phyloP scores from a whole-genome alignment of 495 filamentous ascomycete genomes.

The Podospora pseudopauciseta region DNA sequence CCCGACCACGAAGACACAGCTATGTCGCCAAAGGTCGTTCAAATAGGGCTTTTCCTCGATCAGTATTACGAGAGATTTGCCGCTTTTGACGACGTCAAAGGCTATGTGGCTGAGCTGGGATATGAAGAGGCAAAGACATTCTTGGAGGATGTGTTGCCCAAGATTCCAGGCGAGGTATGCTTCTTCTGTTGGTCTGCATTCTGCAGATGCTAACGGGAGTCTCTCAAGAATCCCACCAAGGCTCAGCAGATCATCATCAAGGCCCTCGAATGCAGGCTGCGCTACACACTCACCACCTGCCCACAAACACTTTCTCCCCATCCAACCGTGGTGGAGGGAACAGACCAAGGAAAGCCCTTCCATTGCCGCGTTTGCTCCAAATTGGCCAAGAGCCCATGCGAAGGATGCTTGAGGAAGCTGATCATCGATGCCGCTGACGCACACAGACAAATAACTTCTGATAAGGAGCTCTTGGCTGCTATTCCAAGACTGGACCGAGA shows the following conservation, averaged over 20 bases:
- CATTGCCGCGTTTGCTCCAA: slow-evolving; percentile 32
- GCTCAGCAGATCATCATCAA: slow-evolving; percentile 21
- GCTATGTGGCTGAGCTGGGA: slow-evolving; percentile 30
- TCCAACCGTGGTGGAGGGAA: slow-evolving; percentile 22
- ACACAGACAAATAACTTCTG: slow-evolving; percentile 29
- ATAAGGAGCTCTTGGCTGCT: slow-evolving; percentile 23
- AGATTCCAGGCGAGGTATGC: slow-evolving; percentile 27
- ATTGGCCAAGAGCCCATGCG: slow-evolving; percentile 25
- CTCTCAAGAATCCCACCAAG: slow-evolving; percentile 18
- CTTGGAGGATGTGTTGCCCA: slow-evolving; percentile 27
- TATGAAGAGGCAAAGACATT: slow-evolving; percentile 31
- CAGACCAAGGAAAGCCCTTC: slow-evolving; percentile 23
- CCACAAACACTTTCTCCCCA: slow-evolving; percentile 31
- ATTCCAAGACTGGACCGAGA: slow-evolving; percentile 35
- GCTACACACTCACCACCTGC: slow-evolving; percentile 34
- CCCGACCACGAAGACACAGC: slow-evolving; percentile 12
- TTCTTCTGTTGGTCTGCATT: neutral
- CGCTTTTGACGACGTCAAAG: slow-evolving; percentile 37
- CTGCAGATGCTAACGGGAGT: neutral
- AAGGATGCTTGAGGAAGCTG: slow-evolving; percentile 35
- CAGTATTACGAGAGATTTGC: slow-evolving; percentile 32
- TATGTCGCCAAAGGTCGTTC: slow-evolving; percentile 28
- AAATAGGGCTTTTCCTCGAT: slow-evolving; percentile 33
- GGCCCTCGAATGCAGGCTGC: slow-evolving; percentile 29
- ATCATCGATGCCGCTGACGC: slow-evolving; percentile 26